A percentile compares a stretch with the other conserved stretches of the same genome.
phyloP scores from a whole-genome alignment of 1,284 basidiomycete genomes.

The Pseudozyma pruni region DNA sequence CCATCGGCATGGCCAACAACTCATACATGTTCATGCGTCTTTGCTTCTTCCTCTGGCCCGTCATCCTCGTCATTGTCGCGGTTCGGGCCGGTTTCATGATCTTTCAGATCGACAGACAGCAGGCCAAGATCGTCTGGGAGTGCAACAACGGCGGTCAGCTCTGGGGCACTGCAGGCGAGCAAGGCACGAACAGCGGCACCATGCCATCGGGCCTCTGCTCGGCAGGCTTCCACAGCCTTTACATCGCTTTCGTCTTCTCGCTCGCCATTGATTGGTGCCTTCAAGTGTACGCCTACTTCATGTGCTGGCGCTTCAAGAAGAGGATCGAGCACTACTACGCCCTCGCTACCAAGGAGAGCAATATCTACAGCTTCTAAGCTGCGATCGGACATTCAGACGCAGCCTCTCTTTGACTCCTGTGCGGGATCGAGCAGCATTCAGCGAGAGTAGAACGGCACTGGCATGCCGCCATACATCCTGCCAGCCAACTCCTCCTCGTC shows the following conservation, averaged over 20 bases:
- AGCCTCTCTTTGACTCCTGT: neutral
- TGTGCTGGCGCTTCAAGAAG: slow-evolving; percentile 64
- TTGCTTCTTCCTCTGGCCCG: slow-evolving; percentile 78
- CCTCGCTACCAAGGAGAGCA: slow-evolving; percentile 46
- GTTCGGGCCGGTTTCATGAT: slow-evolving; percentile 79
- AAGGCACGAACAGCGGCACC: slow-evolving; percentile 67
- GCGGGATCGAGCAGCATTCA: too few species aligned
- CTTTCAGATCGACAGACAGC: slow-evolving; percentile 60
- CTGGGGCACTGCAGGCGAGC: slow-evolving; percentile 73
- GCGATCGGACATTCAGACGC: neutral
- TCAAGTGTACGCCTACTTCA: slow-evolving; percentile 72
- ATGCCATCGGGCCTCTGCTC: slow-evolving; percentile 76
- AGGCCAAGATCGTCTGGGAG: slow-evolving; percentile 77
- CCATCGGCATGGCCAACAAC: slow-evolving; percentile 78
- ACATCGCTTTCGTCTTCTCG: slow-evolving; percentile 76
- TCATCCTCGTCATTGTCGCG: slow-evolving; percentile 76
- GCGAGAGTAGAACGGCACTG: too few species aligned
- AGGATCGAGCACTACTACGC: slow-evolving; percentile 62
- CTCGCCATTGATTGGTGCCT: slow-evolving; percentile 77
- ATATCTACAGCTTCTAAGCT: slow-evolving; percentile 45
- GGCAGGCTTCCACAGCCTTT: slow-evolving; percentile 75
- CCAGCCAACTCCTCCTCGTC: too few species aligned
- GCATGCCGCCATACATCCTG: too few species aligned
- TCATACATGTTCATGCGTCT: slow-evolving; percentile 78
- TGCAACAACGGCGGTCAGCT: slow-evolving; percentile 77